Evolutionary conservation across 163 green algal species (phyloP).

Genomic region (Coccomyxa subellipsoidea): DNA sequence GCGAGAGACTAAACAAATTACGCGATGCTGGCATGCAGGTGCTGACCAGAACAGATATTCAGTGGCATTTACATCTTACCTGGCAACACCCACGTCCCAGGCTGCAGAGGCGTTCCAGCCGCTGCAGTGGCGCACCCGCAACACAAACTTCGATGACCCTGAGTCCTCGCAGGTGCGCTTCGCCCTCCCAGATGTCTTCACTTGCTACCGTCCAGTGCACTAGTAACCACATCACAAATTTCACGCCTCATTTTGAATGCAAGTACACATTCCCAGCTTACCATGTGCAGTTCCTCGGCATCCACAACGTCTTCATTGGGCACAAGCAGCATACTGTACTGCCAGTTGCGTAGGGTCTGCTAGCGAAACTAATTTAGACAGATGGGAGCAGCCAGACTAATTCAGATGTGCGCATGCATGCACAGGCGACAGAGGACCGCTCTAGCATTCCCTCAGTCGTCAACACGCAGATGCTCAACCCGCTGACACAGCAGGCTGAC

Average conservation of each 20-base stretch:
- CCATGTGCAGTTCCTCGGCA: background rate
- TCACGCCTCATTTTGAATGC: background rate
- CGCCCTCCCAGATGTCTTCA: background rate
- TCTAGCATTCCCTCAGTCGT: background rate
- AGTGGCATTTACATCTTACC: background rate
- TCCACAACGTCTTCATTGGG: background rate
- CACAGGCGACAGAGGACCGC: background rate
- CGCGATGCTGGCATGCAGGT: background rate
- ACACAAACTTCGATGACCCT: background rate
- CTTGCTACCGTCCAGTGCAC: background rate
- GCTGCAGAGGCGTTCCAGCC: background rate
- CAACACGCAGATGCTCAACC: conserved; percentile 2
- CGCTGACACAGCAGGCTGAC: background rate
- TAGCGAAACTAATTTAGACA: no score
- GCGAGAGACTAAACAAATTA: background rate
- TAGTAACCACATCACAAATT: background rate
- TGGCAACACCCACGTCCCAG: background rate
- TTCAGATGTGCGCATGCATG: background rate
- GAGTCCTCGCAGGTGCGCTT: background rate
- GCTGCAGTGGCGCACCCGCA: background rate
- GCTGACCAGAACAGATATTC: background rate
- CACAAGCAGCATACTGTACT: background rate
- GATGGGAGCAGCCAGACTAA: background rate
- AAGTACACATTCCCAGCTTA: background rate
- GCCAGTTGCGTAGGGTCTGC: no score